phyloP scores from a whole-genome alignment of 306 rosid genomes.

The Citrullus colocynthis region DNA sequence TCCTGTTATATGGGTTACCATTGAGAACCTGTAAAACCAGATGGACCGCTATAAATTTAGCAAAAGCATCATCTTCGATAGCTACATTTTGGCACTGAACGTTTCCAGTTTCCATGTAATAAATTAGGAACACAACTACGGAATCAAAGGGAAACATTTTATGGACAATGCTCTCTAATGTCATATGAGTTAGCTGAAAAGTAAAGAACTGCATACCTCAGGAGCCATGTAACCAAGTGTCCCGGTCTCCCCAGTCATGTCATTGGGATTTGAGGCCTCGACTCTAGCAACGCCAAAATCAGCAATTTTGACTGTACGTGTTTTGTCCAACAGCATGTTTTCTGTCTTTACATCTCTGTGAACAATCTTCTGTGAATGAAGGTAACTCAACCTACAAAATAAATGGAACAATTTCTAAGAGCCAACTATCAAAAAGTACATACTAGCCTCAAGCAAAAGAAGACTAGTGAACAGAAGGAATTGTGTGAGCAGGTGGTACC shows the following conservation, averaged over 20 bases:
- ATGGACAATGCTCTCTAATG: neutral
- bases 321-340: slow-evolving; percentile 85
- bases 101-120: neutral
- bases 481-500: slow-evolving; percentile 29
- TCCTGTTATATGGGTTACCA: slow-evolving; percentile 94
- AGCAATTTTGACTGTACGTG: slow-evolving; percentile 80
- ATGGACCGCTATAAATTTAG: neutral
- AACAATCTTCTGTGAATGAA: slow-evolving; percentile 91
- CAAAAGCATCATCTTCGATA: neutral
- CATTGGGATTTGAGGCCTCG: slow-evolving; percentile 98
- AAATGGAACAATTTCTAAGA: slow-evolving; percentile 11
- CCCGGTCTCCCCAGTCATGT: slow-evolving; percentile 99
- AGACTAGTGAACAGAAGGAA: neutral
- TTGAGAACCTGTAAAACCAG: slow-evolving; percentile 64
- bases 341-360: slow-evolving; percentile 98
- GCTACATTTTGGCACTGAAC: neutral
- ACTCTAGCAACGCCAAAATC: slow-evolving; percentile 99
- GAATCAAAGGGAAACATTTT: neutral
- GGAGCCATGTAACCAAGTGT: slow-evolving; percentile 99
- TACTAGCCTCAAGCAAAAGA: neutral
- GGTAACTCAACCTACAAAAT: slow-evolving; percentile 73
- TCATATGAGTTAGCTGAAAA: neutral
- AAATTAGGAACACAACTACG: neutral
- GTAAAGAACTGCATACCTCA: slow-evolving; percentile 40
- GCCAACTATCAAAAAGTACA: neutral